A percentile compares a stretch with the other conserved stretches of the same genome.
Conservation (phyloP, 169 alveolate species). For the Plasmodium berghei region DNA sequence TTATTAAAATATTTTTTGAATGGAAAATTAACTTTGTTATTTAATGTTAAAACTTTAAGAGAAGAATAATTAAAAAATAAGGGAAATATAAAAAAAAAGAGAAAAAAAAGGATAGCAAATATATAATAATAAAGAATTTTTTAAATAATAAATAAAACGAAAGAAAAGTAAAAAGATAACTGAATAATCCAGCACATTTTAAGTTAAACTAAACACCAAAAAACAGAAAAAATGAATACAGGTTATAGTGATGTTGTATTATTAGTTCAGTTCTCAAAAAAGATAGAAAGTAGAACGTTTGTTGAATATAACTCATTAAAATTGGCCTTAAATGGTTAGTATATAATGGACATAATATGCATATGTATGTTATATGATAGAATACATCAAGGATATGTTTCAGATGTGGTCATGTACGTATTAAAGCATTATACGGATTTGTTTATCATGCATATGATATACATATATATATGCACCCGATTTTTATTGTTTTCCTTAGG, state of each 20-base stretch:
- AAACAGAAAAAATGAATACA: slow-evolving; percentile 39
- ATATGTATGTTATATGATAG: not conserved
- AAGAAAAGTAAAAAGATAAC: slow-evolving; percentile 2
- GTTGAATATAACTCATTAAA: slow-evolving; percentile 75
- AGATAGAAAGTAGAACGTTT: slow-evolving; percentile 75
- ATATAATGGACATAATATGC: not conserved
- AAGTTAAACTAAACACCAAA: no score
- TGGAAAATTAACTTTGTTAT: no score
- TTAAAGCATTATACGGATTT: no score
- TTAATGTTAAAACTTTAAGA: not conserved
- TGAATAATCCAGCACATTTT: no score
- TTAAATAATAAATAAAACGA: not conserved
- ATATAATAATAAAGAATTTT: slow-evolving; percentile 6
- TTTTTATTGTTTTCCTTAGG: slow-evolving; percentile 15
- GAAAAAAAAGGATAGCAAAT: slow-evolving; percentile 9
- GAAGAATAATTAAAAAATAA: slow-evolving; percentile 3
- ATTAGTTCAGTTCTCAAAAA: slow-evolving; percentile 71
- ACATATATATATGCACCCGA: not conserved
- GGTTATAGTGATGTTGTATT: slow-evolving; percentile 70
- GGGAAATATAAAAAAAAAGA: not conserved
- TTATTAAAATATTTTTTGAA: no score
- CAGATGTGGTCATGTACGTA: no score
- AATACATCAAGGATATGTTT: not conserved
- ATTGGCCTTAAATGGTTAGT: slow-evolving; percentile 75
- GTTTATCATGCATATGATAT: not conserved